A percentile compares a stretch with the other conserved stretches of the same genome.
Evolutionary conservation across 805 yeast genomes (phyloP).

Genomic region (Starmerella gropengiesseri): DNA sequence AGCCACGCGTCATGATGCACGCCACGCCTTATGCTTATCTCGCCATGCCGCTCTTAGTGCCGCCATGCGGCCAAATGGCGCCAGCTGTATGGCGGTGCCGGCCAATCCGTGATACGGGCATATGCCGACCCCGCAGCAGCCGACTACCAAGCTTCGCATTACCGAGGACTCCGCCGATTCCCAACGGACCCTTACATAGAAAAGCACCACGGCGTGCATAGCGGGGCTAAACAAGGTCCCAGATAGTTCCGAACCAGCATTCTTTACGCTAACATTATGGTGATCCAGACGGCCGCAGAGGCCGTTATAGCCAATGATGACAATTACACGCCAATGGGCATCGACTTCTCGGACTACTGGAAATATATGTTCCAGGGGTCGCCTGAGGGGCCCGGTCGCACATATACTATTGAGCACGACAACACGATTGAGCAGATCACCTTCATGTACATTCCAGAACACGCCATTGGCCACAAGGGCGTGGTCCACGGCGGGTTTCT

Average conservation of each 20-base stretch:
- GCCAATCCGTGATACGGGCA: no score
- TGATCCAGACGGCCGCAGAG: neutral
- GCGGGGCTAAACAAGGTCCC: neutral
- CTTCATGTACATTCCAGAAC: conserved; percentile 21
- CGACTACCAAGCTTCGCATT: no score
- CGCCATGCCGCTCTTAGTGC: no score
- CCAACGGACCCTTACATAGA: no score
- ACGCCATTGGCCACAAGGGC: conserved; percentile 56
- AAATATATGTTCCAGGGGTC: neutral
- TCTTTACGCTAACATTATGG: no score
- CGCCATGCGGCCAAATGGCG: no score
- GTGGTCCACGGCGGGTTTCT: conserved; percentile 80
- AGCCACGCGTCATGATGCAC: no score
- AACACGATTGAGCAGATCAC: conserved; percentile 10
- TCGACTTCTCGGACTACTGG: conserved; percentile 5
- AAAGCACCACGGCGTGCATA: no score
- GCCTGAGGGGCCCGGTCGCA: neutral
- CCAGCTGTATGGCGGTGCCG: no score
- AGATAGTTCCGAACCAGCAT: neutral
- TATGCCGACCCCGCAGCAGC: no score
- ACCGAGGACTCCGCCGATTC: no score
- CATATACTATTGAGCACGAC: neutral
- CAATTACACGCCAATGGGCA: neutral
- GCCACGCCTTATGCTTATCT: no score
- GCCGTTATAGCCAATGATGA: neutral